Evolutionary conservation across 192 early-diverging fungal species (phyloP).

Genomic region (Coemansia sp.): DNA sequence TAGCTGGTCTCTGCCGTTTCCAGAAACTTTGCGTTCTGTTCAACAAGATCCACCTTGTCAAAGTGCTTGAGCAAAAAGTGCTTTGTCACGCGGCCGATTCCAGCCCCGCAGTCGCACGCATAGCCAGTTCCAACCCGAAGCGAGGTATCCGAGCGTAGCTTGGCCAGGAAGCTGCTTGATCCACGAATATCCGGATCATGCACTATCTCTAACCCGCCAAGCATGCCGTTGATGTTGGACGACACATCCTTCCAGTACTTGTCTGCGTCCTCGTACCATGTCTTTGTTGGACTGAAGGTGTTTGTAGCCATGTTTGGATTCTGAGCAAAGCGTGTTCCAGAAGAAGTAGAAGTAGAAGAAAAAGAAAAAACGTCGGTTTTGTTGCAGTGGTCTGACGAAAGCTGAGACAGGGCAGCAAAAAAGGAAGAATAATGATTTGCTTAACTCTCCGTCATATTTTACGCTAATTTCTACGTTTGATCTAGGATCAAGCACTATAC

Average conservation of each 20-base stretch:
- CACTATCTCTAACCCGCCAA: slow-evolving; percentile 83
- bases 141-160: slow-evolving; percentile 9
- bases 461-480: too few relatives aligned
- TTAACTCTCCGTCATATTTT: too few relatives aligned
- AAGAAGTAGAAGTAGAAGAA: neutral
- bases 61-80: slow-evolving; percentile 79
- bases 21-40: slow-evolving; percentile 80
- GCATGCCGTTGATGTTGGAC: slow-evolving; percentile 70
- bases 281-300: slow-evolving; percentile 32
- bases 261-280: slow-evolving; percentile 74
- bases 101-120: slow-evolving; percentile 88
- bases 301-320: neutral
- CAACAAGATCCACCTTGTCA: slow-evolving; percentile 87
- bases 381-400: too few relatives aligned
- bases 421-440: too few relatives aligned
- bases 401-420: too few relatives aligned
- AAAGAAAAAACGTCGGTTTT: too few relatives aligned
- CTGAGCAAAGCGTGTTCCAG: neutral
- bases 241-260: slow-evolving; percentile 53
- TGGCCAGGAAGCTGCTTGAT: slow-evolving; percentile 67
- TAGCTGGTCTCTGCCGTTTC: slow-evolving; percentile 68
- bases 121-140: slow-evolving; percentile 19
- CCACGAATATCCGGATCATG: slow-evolving; percentile 72
- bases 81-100: slow-evolving; percentile 93
- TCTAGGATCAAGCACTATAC: too few relatives aligned